phyloP scores from a whole-genome alignment of 495 filamentous ascomycete genomes.

The Neurospora sp. region DNA sequence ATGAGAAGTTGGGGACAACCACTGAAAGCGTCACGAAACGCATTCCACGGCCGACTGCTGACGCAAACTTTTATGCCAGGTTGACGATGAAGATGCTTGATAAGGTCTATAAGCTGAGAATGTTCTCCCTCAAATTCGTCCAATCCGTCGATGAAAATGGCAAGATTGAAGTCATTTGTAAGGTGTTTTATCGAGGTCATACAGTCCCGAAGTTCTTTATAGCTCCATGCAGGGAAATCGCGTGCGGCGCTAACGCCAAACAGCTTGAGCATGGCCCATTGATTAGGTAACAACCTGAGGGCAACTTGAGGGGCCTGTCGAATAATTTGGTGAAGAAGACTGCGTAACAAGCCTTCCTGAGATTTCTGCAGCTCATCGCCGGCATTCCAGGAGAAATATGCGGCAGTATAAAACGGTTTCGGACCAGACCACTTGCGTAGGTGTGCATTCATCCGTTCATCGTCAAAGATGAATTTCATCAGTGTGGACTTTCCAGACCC shows the following conservation, averaged over 20 bases:
- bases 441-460: not conserved
- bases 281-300: slow-evolving; percentile 11
- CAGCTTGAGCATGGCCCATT: not conserved
- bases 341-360: slow-evolving; percentile 28
- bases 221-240: not conserved
- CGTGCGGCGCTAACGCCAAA: not conserved
- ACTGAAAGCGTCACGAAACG: slow-evolving; percentile 24
- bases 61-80: slow-evolving; percentile 28
- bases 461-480: not conserved
- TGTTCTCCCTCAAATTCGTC: slow-evolving; percentile 17
- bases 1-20: slow-evolving; percentile 9
- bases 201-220: not conserved
- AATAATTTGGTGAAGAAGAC: slow-evolving; percentile 24
- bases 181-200: not conserved
- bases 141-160: slow-evolving; percentile 35
- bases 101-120: slow-evolving; percentile 11
- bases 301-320: slow-evolving; percentile 14
- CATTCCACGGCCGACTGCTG: slow-evolving; percentile 33
- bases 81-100: not conserved
- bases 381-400: slow-evolving; percentile 34
- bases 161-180: slow-evolving; percentile 9
- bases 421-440: not conserved
- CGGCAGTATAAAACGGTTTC: slow-evolving; percentile 9
- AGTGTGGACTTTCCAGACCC: slow-evolving; percentile 5
- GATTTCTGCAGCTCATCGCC: slow-evolving; percentile 27